Evolutionary conservation across 169 alveolate species (phyloP), one percentile per base, ranked within the genome.

Genomic region (Amoebophrya sp.): DNA sequence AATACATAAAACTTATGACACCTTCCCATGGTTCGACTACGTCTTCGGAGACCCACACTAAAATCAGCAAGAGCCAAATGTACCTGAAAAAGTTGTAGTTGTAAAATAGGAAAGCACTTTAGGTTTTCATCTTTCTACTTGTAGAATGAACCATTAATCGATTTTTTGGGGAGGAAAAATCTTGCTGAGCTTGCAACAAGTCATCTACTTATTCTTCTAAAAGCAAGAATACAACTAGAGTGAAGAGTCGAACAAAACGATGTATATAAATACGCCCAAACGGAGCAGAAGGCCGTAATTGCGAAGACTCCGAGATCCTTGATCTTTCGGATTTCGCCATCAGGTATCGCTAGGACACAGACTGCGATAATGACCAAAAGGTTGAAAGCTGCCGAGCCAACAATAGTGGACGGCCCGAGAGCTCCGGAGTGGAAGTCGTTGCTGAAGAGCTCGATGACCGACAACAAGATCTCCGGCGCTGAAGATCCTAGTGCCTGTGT

Each of bases 371-470:
- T 93, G 12, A 94, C 89, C 29, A 93, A 78, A 0, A 93, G 40
- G 38, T 94, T 95, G 78, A 95, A 95, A 14, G 95, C 96, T 12
- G 95, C 94, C 36, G 94, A 92, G 29, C 96, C 96, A 38, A 95
- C 93, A 47, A 95, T 93, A 12, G 94, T 90, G 23, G 55, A 55
- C 54, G 95, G 94, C 36, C 96, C 96, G 12, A 95, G 41, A 47
- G 93, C 93, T n/a, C 95, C 95, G 18, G 92, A 41, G n/a, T n/a
- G 41, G 6, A 36, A 14, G 34, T 94, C 95, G 23, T 89, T 40
- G 18, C 94, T 40, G 41, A 93, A 91, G 0, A 95, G 91, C 54
- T 94, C 96, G 41, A 95, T 95, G 40, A 89, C 0, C n/a, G 94
- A 90, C 89, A 94, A 53, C 36, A 95, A 41, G 18, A 95, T 95